A percentile compares a stretch with the other conserved stretches of the same genome.
Evolutionary conservation across 1,284 basidiomycete species (phyloP).

Genomic region (Trichosporon sp.): DNA sequence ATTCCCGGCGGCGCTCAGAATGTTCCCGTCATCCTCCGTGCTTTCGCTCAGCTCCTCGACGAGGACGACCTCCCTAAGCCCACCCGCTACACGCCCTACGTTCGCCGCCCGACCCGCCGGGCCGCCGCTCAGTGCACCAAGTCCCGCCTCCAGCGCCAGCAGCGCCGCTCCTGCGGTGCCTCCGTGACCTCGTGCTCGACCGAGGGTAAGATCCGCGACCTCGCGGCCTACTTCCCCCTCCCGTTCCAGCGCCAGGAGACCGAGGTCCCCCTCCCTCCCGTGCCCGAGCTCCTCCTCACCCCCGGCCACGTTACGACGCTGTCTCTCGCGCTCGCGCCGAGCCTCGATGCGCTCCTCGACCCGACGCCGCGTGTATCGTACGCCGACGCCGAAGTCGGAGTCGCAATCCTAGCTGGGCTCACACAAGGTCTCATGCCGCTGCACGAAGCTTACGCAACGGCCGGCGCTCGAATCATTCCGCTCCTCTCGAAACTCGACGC

Average conservation of each 20-base stretch:
- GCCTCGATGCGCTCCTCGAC: constrained; percentile 40
- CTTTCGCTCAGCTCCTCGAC: constrained; percentile 42
- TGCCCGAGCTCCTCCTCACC: constrained; percentile 46
- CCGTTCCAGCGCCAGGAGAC: constrained; percentile 18
- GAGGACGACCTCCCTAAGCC: constrained; percentile 43
- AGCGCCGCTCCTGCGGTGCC: neutral
- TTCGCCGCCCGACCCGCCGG: constrained; percentile 14
- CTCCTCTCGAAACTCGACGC: constrained; percentile 45
- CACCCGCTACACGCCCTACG: constrained; percentile 42
- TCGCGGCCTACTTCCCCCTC: constrained; percentile 48
- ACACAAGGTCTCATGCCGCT: constrained; percentile 41
- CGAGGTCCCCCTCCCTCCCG: constrained; percentile 34
- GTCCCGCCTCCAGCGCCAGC: constrained; percentile 5
- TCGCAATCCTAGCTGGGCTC: constrained; percentile 42
- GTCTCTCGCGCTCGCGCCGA: constrained; percentile 43
- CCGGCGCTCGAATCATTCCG: constrained; percentile 40
- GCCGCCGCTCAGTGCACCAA: constrained; percentile 13
- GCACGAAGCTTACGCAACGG: constrained; percentile 41
- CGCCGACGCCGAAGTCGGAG: constrained; percentile 44
- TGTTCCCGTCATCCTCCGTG: constrained; percentile 45
- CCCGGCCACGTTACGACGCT: constrained; percentile 42
- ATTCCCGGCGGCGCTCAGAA: constrained; percentile 30
- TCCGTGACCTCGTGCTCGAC: constrained; percentile 19
- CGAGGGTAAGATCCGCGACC: constrained; percentile 31
- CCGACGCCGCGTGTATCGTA: constrained; percentile 41